phyloP scores from a whole-genome alignment of 2,329 filamentous ascomycete genomes.

The Ceratocystis ficicola region DNA sequence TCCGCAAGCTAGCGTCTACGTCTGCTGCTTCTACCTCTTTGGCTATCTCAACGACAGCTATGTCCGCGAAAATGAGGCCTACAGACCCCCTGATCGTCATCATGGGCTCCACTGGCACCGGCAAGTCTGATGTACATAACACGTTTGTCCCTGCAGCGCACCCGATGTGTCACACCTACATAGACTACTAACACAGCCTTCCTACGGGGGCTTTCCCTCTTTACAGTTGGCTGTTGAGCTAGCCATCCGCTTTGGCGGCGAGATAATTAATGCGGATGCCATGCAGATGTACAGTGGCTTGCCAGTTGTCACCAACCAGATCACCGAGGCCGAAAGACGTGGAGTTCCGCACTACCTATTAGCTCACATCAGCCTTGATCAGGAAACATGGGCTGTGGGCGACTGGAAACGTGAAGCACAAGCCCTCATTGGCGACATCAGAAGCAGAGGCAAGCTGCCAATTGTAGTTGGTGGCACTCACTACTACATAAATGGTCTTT shows the following conservation, averaged over 20 bases:
- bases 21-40: background rate
- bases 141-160: background rate
- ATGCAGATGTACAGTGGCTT: conserved; percentile 94
- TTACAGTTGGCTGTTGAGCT: conserved; percentile 75
- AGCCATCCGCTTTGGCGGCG: conserved; percentile 70
- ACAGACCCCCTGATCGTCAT: conserved; percentile 60
- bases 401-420: conserved; percentile 61
- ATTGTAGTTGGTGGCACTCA: conserved; percentile 91
- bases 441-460: conserved; percentile 63
- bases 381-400: conserved; percentile 73
- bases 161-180: background rate
- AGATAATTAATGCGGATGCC: conserved; percentile 93
- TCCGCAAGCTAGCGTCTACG: background rate
- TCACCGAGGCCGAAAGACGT: conserved; percentile 59
- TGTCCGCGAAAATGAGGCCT: conserved; percentile 28
- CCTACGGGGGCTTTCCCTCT: background rate
- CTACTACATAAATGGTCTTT: conserved; percentile 81
- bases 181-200: conserved; percentile 9
- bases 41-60: conserved; percentile 28
- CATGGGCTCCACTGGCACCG: conserved; percentile 82
- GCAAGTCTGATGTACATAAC: conserved; percentile 66
- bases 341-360: conserved; percentile 82
- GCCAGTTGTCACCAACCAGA: conserved; percentile 92
- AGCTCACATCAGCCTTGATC: conserved; percentile 60
- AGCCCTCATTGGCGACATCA: conserved; percentile 62